Conservation (phyloP, 1,284 basidiomycete genomes). For the Porogramme epimiltina region DNA sequence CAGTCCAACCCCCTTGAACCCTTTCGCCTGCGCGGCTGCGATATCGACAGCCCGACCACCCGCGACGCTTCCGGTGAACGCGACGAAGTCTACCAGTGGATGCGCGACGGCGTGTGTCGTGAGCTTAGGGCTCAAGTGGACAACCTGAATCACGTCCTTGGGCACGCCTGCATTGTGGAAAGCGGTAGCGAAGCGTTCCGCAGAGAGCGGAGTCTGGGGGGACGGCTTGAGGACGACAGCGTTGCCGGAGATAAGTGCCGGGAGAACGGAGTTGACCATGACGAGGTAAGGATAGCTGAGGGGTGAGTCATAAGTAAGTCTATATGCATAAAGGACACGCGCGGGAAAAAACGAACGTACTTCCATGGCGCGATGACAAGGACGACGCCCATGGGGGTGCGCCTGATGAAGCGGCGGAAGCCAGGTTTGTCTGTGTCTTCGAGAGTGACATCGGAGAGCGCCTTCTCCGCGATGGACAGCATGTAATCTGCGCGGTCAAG, state of each 20-base stretch:
- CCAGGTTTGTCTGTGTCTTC: constrained; percentile 80
- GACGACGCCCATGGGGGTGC: constrained; percentile 86
- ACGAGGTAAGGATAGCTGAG: constrained; percentile 86
- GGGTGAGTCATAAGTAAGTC: background rate
- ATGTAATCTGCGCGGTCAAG: constrained; percentile 84
- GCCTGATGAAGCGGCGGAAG: constrained; percentile 81
- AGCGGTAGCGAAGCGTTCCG: constrained; percentile 77
- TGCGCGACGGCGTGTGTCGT: constrained; percentile 70
- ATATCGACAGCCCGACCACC: constrained; percentile 67
- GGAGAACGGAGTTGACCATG: constrained; percentile 88
- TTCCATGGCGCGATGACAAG: constrained; percentile 90
- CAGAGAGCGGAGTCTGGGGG: constrained; percentile 89
- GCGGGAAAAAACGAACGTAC: constrained; percentile 44
- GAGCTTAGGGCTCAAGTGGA: constrained; percentile 75
- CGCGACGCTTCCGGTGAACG: constrained; percentile 87
- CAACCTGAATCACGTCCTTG: constrained; percentile 72
- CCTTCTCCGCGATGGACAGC: constrained; percentile 79
- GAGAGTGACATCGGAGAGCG: constrained; percentile 78
- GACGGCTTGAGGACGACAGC: constrained; percentile 91
- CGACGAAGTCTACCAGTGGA: constrained; percentile 75
- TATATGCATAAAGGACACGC: constrained; percentile 1
- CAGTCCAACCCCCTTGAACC: constrained; percentile 81
- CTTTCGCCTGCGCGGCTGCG: constrained; percentile 57
- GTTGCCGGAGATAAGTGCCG: constrained; percentile 88
- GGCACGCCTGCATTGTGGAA: constrained; percentile 80